phyloP scores from a whole-genome alignment of 495 filamentous ascomycete genomes.

The Glarea lozoyensis region DNA sequence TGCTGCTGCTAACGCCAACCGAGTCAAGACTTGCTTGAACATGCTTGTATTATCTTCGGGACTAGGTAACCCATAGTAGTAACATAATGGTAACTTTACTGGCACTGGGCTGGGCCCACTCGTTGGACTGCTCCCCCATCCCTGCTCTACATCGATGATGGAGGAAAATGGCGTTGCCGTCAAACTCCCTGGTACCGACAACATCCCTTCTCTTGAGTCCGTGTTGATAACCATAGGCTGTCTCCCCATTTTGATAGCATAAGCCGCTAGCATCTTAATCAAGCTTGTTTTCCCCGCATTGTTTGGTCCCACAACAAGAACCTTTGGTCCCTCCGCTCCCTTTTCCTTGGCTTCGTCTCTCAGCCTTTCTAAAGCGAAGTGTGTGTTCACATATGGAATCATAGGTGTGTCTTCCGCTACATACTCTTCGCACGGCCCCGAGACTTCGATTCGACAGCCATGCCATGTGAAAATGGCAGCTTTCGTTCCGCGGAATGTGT shows the following conservation, averaged over 20 bases:
- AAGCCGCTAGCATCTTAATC: slow-evolving; percentile 69
- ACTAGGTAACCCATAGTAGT: slow-evolving; percentile 70
- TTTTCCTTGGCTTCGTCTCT: slow-evolving; percentile 32
- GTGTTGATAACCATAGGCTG: slow-evolving; percentile 81
- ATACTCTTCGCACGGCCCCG: slow-evolving; percentile 48
- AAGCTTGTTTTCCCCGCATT: slow-evolving; percentile 81
- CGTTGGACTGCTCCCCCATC: slow-evolving; percentile 85
- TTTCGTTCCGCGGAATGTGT: slow-evolving; percentile 77
- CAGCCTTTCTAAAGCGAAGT: slow-evolving; percentile 46
- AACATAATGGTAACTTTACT: slow-evolving; percentile 88
- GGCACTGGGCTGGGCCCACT: slow-evolving; percentile 80
- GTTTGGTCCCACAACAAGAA: slow-evolving; percentile 74
- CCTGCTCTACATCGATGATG: slow-evolving; percentile 82
- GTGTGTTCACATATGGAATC: slow-evolving; percentile 73
- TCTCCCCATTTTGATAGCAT: slow-evolving; percentile 66
- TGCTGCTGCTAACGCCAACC: slow-evolving; percentile 71
- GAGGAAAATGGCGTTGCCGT: slow-evolving; percentile 75
- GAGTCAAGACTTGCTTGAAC: slow-evolving; percentile 64
- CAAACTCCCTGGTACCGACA: slow-evolving; percentile 76
- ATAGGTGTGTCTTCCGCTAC: slow-evolving; percentile 79
- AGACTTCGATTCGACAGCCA: slow-evolving; percentile 76
- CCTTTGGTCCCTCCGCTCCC: slow-evolving; percentile 55
- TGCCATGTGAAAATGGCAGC: slow-evolving; percentile 86
- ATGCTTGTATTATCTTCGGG: slow-evolving; percentile 65
- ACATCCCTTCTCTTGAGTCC: slow-evolving; percentile 77